Conservation (phyloP, 2,329 filamentous ascomycete species). For the Alternaria conjuncta region DNA sequence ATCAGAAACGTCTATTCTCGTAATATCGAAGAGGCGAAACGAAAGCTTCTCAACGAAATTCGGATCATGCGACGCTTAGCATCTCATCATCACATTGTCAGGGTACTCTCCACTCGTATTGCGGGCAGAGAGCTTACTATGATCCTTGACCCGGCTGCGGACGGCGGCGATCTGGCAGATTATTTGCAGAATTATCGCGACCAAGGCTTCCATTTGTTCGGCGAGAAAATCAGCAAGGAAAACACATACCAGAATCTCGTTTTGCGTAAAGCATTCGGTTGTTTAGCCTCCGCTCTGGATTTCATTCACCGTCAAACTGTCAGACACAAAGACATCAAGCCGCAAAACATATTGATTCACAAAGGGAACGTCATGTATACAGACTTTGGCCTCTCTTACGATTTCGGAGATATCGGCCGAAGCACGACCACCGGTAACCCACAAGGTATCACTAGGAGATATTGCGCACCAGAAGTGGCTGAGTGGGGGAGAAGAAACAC, state of each 20-base stretch:
- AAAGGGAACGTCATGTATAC: slow-evolving; percentile 18
- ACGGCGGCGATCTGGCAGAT: background rate
- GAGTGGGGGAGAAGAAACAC: background rate
- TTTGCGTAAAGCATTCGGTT: slow-evolving; percentile 12
- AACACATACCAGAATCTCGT: too few relatives aligned
- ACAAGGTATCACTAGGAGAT: background rate
- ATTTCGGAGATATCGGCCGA: slow-evolving; percentile 3
- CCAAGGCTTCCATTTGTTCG: too few relatives aligned
- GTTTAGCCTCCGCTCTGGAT: slow-evolving; percentile 14
- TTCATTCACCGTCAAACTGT: slow-evolving; percentile 20
- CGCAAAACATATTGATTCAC: slow-evolving; percentile 26
- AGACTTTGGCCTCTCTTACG: slow-evolving; percentile 24
- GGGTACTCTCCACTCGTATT: too few relatives aligned
- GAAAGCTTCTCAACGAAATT: background rate
- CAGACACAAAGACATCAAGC: slow-evolving; percentile 29
- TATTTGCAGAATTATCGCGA: background rate
- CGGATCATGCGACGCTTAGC: background rate
- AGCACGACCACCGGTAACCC: background rate
- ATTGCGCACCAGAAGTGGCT: background rate
- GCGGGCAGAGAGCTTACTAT: background rate
- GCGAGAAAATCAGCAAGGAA: too few relatives aligned
- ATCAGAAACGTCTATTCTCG: background rate
- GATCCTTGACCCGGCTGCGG: background rate
- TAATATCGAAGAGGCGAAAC: background rate
- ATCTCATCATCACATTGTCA: background rate